phyloP scores from a whole-genome alignment of 2,329 filamentous ascomycete genomes.

The Rutstroemia sp. region DNA sequence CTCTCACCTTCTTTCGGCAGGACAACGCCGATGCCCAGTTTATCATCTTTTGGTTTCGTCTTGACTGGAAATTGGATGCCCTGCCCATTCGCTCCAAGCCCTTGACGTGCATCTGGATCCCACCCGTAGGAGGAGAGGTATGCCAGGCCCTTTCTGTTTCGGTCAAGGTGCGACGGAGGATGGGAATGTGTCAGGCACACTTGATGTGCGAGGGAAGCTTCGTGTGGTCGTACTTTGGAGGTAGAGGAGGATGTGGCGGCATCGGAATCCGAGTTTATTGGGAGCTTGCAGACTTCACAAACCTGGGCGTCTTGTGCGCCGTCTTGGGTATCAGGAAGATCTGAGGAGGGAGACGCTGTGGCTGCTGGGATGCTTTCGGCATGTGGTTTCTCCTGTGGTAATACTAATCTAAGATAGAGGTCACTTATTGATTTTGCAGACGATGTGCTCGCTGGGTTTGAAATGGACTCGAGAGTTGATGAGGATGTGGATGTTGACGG shows the following conservation, averaged over 20 bases:
- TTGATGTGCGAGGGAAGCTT: slow-evolving; percentile 62
- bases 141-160: slow-evolving; percentile 60
- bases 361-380: neutral
- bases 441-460: slow-evolving; percentile 11
- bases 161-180: slow-evolving; percentile 64
- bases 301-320: slow-evolving; percentile 12
- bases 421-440: slow-evolving; percentile 35
- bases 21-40: slow-evolving; percentile 60
- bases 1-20: slow-evolving; percentile 30
- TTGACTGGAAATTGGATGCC: slow-evolving; percentile 75
- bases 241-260: neutral
- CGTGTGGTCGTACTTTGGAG: slow-evolving; percentile 36
- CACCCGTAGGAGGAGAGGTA: slow-evolving; percentile 63
- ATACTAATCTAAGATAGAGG: slow-evolving; percentile 59
- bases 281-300: slow-evolving; percentile 56
- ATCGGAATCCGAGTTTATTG: slow-evolving; percentile 19
- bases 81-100: slow-evolving; percentile 60
- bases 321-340: neutral
- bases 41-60: slow-evolving; percentile 61
- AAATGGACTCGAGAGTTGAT: slow-evolving; percentile 25
- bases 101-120: slow-evolving; percentile 64
- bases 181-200: slow-evolving; percentile 61
- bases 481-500: slow-evolving; percentile 25
- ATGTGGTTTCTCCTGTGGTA: slow-evolving; percentile 28
- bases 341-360: neutral